phyloP scores from a whole-genome alignment of 345 rosid genomes.

The Melaleuca quinquenervia region DNA sequence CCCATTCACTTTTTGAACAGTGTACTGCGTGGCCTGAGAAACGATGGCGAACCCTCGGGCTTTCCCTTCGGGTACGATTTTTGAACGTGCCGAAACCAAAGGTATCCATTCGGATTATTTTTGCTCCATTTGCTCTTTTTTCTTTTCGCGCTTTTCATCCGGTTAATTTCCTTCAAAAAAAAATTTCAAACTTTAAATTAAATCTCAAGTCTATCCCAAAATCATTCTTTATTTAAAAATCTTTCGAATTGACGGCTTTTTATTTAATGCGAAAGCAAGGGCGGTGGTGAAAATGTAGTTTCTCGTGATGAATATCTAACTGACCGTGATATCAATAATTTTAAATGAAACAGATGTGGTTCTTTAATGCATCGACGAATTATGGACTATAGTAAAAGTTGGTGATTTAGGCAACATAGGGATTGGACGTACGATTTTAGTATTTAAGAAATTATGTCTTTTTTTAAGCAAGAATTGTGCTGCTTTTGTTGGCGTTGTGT shows the following conservation, averaged over 20 bases:
- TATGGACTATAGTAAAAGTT: too few species aligned
- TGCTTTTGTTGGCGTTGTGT: neutral
- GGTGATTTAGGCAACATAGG: rapidly evolving
- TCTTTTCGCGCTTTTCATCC: neutral
- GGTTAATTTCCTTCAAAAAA: neutral
- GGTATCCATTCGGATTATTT: neutral
- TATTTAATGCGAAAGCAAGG: too few species aligned
- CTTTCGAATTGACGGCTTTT: too few species aligned
- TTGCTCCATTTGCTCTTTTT: neutral
- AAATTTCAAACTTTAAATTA: neutral
- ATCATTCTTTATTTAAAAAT: too few species aligned
- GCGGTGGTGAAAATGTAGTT: too few species aligned
- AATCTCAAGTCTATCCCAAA: too few species aligned
- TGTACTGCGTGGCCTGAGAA: neutral
- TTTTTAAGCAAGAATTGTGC: neutral
- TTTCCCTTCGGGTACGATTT: neutral
- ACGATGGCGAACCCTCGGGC: neutral
- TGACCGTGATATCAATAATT: too few species aligned
- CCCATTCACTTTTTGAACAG: neutral
- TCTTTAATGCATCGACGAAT: too few species aligned
- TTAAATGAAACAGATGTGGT: too few species aligned
- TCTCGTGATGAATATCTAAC: too few species aligned
- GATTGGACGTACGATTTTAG: neutral
- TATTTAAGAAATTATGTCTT: neutral
- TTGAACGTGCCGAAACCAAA: neutral